phyloP scores from a whole-genome alignment of 139 green algal species.

The Limnomonas spitsbergensis region DNA sequence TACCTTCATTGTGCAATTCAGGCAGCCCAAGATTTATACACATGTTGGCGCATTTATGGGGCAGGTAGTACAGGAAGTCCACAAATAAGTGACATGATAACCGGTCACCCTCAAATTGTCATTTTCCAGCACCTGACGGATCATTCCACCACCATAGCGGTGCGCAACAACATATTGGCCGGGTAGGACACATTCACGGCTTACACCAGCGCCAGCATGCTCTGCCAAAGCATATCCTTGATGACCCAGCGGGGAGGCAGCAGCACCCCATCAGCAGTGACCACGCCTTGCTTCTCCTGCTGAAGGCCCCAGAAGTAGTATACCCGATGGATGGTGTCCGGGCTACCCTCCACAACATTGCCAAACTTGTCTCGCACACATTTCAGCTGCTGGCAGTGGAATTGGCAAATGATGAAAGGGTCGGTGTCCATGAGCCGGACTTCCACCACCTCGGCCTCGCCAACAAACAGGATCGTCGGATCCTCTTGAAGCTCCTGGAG shows the following conservation, averaged over 20 bases:
- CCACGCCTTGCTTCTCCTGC: constrained; percentile 57
- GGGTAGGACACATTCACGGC: too few species aligned
- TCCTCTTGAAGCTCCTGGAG: constrained; percentile 50
- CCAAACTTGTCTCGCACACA: constrained; percentile 86
- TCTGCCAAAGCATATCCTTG: constrained; percentile 81
- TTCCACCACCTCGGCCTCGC: constrained; percentile 85
- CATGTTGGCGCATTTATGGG: too few species aligned
- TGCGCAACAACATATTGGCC: too few species aligned
- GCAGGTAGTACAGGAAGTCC: too few species aligned
- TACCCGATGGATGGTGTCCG: constrained; percentile 71
- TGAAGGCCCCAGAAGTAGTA: constrained; percentile 83
- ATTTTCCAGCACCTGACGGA: too few species aligned
- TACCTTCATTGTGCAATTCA: too few species aligned
- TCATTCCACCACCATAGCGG: too few species aligned
- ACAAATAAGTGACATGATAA: too few species aligned
- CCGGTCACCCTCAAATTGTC: too few species aligned
- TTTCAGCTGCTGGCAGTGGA: constrained; percentile 83
- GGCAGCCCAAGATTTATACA: too few species aligned
- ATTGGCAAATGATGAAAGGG: constrained; percentile 82
- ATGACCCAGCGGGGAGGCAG: constrained; percentile 83
- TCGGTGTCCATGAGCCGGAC: constrained; percentile 66
- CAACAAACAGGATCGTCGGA: constrained; percentile 86
- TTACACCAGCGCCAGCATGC: constrained; percentile 56
- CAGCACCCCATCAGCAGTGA: constrained; percentile 68
- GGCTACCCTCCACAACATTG: constrained; percentile 84